Evolutionary conservation across 192 early-diverging fungal species (phyloP).

Genomic region (Haplosporangium gracile): DNA sequence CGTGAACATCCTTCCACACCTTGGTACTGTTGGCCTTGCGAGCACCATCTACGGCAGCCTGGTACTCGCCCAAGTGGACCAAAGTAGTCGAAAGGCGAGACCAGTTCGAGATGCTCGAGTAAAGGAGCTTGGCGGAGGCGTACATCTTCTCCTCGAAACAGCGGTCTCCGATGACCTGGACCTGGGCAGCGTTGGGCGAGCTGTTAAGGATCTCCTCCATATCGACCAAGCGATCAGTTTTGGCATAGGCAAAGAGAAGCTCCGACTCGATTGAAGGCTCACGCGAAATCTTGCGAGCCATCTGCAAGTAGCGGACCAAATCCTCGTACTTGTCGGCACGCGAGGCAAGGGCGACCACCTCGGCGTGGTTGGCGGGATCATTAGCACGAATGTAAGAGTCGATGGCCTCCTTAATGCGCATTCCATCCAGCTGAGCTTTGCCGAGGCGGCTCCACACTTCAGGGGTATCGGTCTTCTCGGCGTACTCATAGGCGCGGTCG

Average conservation of each 20-base stretch:
- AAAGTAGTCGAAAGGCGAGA: conserved; percentile 94
- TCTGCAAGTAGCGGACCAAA: conserved; percentile 91
- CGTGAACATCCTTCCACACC: conserved; percentile 99
- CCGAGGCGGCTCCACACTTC: conserved; percentile 97
- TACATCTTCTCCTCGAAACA: conserved; percentile 95
- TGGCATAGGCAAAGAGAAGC: conserved; percentile 95
- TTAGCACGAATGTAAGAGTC: conserved; percentile 98
- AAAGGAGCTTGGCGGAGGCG: conserved; percentile 94
- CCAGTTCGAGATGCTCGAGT: conserved; percentile 98
- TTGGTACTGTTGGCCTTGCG: conserved; percentile 98
- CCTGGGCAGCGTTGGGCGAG: conserved; percentile 94
- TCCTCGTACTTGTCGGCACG: conserved; percentile 94
- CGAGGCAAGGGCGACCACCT: conserved; percentile 88
- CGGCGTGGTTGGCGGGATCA: conserved; percentile 88
- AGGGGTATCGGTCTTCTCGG: conserved; percentile 87
- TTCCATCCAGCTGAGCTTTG: conserved; percentile 93
- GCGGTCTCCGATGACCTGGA: conserved; percentile 93
- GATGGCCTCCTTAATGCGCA: conserved; percentile 95
- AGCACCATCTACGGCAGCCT: conserved; percentile 97
- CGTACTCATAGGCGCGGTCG: conserved; percentile 97
- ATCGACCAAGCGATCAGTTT: conserved; percentile 91
- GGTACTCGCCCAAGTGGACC: conserved; percentile 95
- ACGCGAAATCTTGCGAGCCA: conserved; percentile 94
- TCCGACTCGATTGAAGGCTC: conserved; percentile 97
- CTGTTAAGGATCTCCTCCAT: conserved; percentile 92